Conservation (phyloP, 352 stramenopile species). For the Globisporangium abappressorium region DNA sequence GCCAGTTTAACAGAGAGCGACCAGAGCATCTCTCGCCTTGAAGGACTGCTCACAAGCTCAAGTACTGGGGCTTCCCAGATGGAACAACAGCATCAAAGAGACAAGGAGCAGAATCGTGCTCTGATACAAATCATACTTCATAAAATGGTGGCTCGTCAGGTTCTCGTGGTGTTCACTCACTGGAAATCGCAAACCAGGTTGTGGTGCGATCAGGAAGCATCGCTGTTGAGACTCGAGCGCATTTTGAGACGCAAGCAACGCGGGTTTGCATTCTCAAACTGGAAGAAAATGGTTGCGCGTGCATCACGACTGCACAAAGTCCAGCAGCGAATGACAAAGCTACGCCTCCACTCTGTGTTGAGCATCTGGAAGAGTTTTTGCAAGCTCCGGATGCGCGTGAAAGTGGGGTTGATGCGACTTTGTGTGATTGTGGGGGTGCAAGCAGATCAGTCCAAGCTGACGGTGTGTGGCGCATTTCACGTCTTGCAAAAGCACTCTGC, state of each 20-base stretch:
- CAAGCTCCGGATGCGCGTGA: background rate
- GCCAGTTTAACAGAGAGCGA: background rate
- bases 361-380: conserved; percentile 9
- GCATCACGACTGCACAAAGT: background rate
- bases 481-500: background rate
- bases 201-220: conserved; percentile 7
- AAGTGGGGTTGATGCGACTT: conserved; percentile 9
- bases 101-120: background rate
- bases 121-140: background rate
- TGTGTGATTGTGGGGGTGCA: background rate
- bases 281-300: conserved; percentile 21
- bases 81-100: background rate
- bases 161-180: conserved; percentile 17
- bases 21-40: background rate
- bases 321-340: conserved; percentile 6
- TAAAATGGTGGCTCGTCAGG: background rate
- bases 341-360: background rate
- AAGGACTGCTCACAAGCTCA: background rate
- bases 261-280: conserved; percentile 22
- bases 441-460: background rate
- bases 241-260: conserved; percentile 19
- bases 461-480: conserved; percentile 9
- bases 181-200: conserved; percentile 22
- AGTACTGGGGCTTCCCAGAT: background rate
- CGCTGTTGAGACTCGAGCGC: conserved; percentile 17